Evolutionary conservation across 2,329 filamentous ascomycete species (phyloP), one percentile per base, ranked within the genome.

Genomic region (Stromatinia cepivora): DNA sequence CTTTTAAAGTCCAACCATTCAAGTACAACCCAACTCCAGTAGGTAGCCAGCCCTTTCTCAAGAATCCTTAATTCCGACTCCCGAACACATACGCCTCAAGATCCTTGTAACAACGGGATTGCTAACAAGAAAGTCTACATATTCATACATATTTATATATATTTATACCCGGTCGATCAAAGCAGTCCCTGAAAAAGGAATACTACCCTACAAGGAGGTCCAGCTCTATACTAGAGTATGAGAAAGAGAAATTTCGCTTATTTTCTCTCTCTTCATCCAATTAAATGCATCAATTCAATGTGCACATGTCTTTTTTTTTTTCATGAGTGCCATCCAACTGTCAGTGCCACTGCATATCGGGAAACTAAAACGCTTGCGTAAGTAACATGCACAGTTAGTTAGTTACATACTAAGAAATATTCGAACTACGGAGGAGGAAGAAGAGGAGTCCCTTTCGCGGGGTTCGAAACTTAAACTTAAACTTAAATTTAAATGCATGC

Each of bases 151-250:
- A 42, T 42, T 15, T 5, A 42, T 6, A 13, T 15, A 45, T 48
- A 48, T 56, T n/a, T 31, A 22, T 56, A 56, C 59, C 59, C 31
- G n/a, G 59, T 52, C 46, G 46, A 63, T 52, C 61, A 52, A 63
- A 15, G 28, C 46, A 4, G 52, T 52, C 31, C 46, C 34, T n/a
- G 61, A 34, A 39, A 63, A 25, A 52, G 46, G 9, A 22, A 25
- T 17, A 36, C 28, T 1, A 63, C 46, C 31, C 46, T 17, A 52
- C 10, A 2, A 2, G 39, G 9, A 22, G 31, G 17, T 56, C 31
- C 53, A 36, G 31, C 20, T 48, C 45, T 36, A 36, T 20, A n/a
- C n/a, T n/a, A n/a, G n/a, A n/a, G n/a, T n/a, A 31, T 54, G 15
- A 36, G 1, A 36, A 6, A 31, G 31, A 57, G 31, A 57, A 36